These are phyloP conservation scores for Aspergillus quadrilineatus DNA, from an alignment of 2,329 filamentous ascomycete species.

Conservation along the genomic window DNA sequence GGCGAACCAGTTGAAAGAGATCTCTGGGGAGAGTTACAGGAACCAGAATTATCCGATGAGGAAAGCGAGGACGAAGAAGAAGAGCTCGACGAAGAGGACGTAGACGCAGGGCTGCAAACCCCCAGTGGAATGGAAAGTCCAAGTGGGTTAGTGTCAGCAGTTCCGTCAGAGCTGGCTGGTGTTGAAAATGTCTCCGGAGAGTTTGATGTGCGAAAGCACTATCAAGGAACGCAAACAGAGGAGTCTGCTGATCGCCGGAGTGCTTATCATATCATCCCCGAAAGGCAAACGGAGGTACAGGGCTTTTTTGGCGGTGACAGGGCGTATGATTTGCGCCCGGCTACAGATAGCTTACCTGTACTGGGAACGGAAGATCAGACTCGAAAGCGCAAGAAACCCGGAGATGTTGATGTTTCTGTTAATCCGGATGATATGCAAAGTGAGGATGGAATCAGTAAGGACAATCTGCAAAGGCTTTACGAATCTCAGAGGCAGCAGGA, in stretches of 20 bases:
- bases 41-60: slow-evolving; percentile 70
- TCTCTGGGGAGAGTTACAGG: slow-evolving; percentile 89
- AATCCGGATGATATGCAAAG: slow-evolving; percentile 77
- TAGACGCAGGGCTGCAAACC: slow-evolving; percentile 59
- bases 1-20: slow-evolving; percentile 82
- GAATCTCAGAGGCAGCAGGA: slow-evolving; percentile 68
- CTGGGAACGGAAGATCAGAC: slow-evolving; percentile 76
- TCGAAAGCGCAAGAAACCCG: slow-evolving; percentile 90
- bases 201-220: slow-evolving; percentile 85
- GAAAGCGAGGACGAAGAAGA: slow-evolving; percentile 70
- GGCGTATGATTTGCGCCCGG: slow-evolving; percentile 78
- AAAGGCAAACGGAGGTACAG: slow-evolving; percentile 78
- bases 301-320: slow-evolving; percentile 97
- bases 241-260: slow-evolving; percentile 71
- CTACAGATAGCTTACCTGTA: slow-evolving; percentile 62
- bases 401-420: slow-evolving; percentile 89
- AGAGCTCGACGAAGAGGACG: slow-evolving; percentile 52
- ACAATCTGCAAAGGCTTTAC: slow-evolving; percentile 76
- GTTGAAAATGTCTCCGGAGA: slow-evolving; percentile 78
- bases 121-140: slow-evolving; percentile 77
- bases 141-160: slow-evolving; percentile 73
- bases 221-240: slow-evolving; percentile 83
- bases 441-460: slow-evolving; percentile 77
- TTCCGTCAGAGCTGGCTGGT: slow-evolving; percentile 75
- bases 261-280: slow-evolving; percentile 86